Conservation (phyloP, 2,329 filamentous ascomycete species). For the Hypoxylon sp. region DNA sequence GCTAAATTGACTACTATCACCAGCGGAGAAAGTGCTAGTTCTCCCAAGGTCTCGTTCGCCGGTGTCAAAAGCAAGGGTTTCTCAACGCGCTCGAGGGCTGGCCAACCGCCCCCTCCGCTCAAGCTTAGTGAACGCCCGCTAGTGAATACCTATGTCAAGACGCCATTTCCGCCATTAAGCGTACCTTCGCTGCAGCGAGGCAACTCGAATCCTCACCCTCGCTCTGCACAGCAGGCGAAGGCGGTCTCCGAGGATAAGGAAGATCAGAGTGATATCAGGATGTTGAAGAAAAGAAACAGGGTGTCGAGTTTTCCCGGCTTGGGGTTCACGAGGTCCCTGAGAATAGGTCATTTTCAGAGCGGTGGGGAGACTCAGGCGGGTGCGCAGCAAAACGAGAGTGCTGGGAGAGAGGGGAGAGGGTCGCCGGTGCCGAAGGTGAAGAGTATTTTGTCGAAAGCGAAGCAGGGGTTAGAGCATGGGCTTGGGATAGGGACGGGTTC, state of each 20-base stretch:
- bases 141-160: constrained; percentile 45
- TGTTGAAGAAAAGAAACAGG: constrained; percentile 37
- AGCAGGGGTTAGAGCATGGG: constrained; percentile 34
- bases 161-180: constrained; percentile 42
- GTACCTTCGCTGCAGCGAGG: neutral
- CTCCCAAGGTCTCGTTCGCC: constrained; percentile 41
- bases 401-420: constrained; percentile 14
- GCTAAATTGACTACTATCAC: neutral
- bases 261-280: neutral
- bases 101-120: constrained; percentile 46
- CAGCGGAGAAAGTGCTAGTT: neutral
- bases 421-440: constrained; percentile 44
- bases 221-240: neutral
- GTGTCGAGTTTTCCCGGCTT: constrained; percentile 38
- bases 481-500: constrained; percentile 28
- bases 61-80: constrained; percentile 32
- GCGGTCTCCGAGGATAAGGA: constrained; percentile 3
- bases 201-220: neutral
- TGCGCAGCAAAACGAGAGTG: constrained; percentile 7
- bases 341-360: constrained; percentile 19
- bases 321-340: constrained; percentile 25
- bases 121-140: constrained; percentile 44
- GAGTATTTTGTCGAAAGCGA: constrained; percentile 49
- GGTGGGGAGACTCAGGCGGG: neutral
- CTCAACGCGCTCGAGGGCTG: constrained; percentile 37